phyloP scores from a whole-genome alignment of 73 alveolate species.

The Durusdinium trenchii region DNA sequence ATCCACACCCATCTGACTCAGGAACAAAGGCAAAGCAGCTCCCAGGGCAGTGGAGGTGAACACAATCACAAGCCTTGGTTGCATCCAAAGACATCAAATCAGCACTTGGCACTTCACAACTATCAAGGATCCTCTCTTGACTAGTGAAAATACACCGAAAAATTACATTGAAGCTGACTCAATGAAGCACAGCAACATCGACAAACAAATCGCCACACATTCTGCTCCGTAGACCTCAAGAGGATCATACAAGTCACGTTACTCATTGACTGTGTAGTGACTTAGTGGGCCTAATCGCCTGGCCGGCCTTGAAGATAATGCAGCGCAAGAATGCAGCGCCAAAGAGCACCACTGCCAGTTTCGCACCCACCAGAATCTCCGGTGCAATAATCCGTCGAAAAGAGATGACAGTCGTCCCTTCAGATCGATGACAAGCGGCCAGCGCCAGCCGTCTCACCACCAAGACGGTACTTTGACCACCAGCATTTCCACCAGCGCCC shows the following conservation, averaged over 20 bases:
- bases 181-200: constrained; percentile 34
- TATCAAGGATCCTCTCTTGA: neutral
- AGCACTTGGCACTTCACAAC: neutral
- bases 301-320: constrained; percentile 62
- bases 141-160: neutral
- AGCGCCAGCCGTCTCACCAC: constrained; percentile 88
- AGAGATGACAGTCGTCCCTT: neutral
- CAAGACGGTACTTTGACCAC: constrained; percentile 89
- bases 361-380: constrained; percentile 89
- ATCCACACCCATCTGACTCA: constrained; percentile 68
- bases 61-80: constrained; percentile 50
- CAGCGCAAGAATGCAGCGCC: constrained; percentile 81
- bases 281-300: too few relatives aligned
- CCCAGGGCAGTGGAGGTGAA: constrained; percentile 84
- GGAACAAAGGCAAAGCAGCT: constrained; percentile 73
- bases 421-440: neutral
- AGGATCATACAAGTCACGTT: neutral
- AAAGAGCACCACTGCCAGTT: constrained; percentile 77
- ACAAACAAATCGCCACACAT: constrained; percentile 69
- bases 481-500: constrained; percentile 95
- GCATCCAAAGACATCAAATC: neutral
- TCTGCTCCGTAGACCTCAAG: constrained; percentile 93
- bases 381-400: constrained; percentile 32
- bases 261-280: neutral
- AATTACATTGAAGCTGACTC: neutral